Evolutionary conservation across 2,329 filamentous ascomycete genomes (phyloP), one percentile per base, ranked within the genome.

Genomic region (Colletotrichum sp.): DNA sequence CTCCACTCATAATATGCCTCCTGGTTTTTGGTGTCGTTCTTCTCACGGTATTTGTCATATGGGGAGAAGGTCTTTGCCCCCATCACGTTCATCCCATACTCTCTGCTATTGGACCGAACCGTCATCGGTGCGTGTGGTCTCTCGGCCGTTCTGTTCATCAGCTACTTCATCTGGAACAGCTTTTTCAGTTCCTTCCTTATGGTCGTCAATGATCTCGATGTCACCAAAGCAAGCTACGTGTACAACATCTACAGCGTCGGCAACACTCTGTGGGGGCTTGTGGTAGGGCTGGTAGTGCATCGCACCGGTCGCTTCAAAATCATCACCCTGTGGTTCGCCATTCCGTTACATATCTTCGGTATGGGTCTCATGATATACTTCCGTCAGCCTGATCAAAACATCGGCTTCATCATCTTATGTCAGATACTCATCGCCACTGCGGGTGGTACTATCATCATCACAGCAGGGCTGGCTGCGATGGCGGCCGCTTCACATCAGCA

Each of bases 51-150:
- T 85, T 88, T 69, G 83, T 81, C 1, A 75, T 85, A 3, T 87
- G 85, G 82, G 82, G 90, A 92, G 78, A 86, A 82, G n/a, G 91
- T 84, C 38, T 77, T 90, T 55, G 87, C 90, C 0, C 86, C 83
- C 0, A 85, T 86, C 51, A 86, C 88, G 18, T 87, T 91, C 78
- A 83, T 92, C 27, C 87, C 84, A 2, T 87, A 83, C 78, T 76
- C 80, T 62, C 79, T 90, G 64, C 80, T 89, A 77, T 80, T 79
- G 11, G 82, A 85, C 58, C 83, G 82, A 31, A 87, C 75, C n/a
- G 68, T 81, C 57, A 54, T 79, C 24, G 77, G 76, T 16, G 74
- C 78, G 7, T 80, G 77, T 38, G 54, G 78, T 3, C 58, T 79
- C 16, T 75, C 70, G 34, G 75, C 76, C 4, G 75, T 75, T 7